phyloP scores from a whole-genome alignment of 352 stramenopile species.

The Globisporangium iwayamae region DNA sequence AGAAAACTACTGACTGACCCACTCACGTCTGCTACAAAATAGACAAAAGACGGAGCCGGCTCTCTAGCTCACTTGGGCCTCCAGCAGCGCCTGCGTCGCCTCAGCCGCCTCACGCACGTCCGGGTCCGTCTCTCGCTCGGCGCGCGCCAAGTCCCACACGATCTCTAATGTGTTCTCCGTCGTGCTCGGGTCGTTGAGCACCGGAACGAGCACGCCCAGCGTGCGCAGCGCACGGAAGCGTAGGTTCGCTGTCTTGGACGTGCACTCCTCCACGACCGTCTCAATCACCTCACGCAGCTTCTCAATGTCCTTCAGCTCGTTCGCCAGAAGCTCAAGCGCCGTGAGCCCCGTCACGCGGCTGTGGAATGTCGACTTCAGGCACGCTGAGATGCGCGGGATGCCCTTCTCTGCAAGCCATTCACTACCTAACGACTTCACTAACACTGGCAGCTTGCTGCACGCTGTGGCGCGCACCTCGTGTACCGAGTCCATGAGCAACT shows the following conservation, averaged over 20 bases:
- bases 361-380: slow-evolving; percentile 74
- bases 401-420: slow-evolving; percentile 77
- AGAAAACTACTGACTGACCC: background rate
- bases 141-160: slow-evolving; percentile 54
- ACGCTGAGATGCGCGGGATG: slow-evolving; percentile 53
- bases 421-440: slow-evolving; percentile 68
- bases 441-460: slow-evolving; percentile 56
- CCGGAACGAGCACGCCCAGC: slow-evolving; percentile 55
- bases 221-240: slow-evolving; percentile 78
- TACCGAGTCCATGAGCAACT: slow-evolving; percentile 63
- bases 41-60: slow-evolving; percentile 8
- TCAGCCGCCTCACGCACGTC: slow-evolving; percentile 75
- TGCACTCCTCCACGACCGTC: slow-evolving; percentile 70
- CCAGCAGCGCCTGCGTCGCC: slow-evolving; percentile 47
- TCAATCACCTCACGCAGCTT: slow-evolving; percentile 67
- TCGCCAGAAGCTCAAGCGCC: slow-evolving; percentile 62
- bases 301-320: slow-evolving; percentile 58
- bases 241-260: slow-evolving; percentile 75
- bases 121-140: slow-evolving; percentile 62
- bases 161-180: slow-evolving; percentile 75
- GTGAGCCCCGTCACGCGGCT: slow-evolving; percentile 60
- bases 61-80: slow-evolving; percentile 43
- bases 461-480: slow-evolving; percentile 67
- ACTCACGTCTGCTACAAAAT: slow-evolving; percentile 16
- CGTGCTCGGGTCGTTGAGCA: slow-evolving; percentile 60